These are phyloP conservation scores for Wickerhamomyces strasburgensis DNA, from an alignment of 805 yeast species.

Conservation along the genomic window DNA sequence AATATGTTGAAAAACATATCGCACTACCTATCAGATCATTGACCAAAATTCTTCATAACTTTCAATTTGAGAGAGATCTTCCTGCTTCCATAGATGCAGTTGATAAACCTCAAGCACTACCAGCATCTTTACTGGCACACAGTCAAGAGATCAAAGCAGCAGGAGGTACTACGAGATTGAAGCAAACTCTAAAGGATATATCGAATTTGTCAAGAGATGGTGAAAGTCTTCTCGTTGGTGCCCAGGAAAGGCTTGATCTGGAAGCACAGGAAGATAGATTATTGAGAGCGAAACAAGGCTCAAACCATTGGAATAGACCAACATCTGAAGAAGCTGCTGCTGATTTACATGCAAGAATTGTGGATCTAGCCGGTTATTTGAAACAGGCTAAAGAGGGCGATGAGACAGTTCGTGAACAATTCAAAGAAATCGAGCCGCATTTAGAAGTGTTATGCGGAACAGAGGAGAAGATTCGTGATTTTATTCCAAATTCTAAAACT, in stretches of 20 bases:
- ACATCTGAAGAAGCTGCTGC: constrained; percentile 41
- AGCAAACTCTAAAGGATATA: constrained; percentile 41
- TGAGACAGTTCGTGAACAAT: constrained; percentile 40
- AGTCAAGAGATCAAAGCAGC: constrained; percentile 45
- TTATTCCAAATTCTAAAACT: constrained; percentile 29
- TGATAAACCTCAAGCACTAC: constrained; percentile 49
- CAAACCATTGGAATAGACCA: constrained; percentile 48
- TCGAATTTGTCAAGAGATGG: constrained; percentile 37
- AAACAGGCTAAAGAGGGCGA: constrained; percentile 62
- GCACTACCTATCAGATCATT: constrained; percentile 45
- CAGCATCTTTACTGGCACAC: constrained; percentile 51
- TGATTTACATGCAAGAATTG: constrained; percentile 35
- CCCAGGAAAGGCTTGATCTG: constrained; percentile 38
- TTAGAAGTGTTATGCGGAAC: constrained; percentile 41
- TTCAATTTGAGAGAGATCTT: constrained; percentile 44
- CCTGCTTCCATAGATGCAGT: constrained; percentile 62
- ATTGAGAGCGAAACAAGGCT: constrained; percentile 47
- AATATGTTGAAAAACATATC: constrained; percentile 42
- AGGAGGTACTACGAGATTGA: constrained; percentile 48
- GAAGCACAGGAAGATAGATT: constrained; percentile 55
- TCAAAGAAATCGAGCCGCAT: constrained; percentile 41
- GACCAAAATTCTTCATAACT: constrained; percentile 38
- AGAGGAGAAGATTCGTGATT: constrained; percentile 22
- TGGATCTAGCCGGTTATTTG: constrained; percentile 44
- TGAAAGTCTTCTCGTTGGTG: constrained; percentile 38